Base-by-base conservation (phyloP, 495 filamentous ascomycete genomes). In the Extremus antarcticus region DNA sequence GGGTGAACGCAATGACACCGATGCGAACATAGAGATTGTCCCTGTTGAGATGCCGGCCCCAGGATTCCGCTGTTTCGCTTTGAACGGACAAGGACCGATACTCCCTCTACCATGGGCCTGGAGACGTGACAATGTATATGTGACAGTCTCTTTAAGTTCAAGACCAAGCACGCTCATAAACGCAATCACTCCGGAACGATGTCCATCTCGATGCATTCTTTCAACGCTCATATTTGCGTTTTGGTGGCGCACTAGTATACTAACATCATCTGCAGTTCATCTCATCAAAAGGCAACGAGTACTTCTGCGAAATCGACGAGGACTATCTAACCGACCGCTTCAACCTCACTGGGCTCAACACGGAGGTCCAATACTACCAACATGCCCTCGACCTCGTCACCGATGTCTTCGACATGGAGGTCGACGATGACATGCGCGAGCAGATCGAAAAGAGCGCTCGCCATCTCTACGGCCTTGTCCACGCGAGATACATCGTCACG, bases 221-320 rank as follows among this genome's bases (percentile, higher is more conserved):
- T n/a, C n/a, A n/a, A n/a, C n/a, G n/a, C n/a, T n/a, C n/a, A n/a
- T n/a, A n/a, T n/a, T n/a, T n/a, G n/a, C n/a, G n/a, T n/a, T n/a
- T n/a, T n/a, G n/a, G n/a, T n/a, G n/a, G n/a, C n/a, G 7, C 29
- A 35, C 4, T 13, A 35, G 4, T 35, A 7, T 35, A 21, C 4
- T 45, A 17, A 45, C 41, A 21, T 45, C 4, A 3, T 21, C 10
- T 25, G 2, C 51, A 95, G 92, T 99, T 99, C 74, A 95, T 96
- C 57, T 94, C 90, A 1, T 95, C 90, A 3, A 82, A 92, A 19
- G 92, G 92, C 56, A 96, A 99, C 72, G 92, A 99, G 68, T 99
- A 99, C 71, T 99, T 96, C 61, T 99, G 92, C 77, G 92, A 99
- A 64, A 96, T 99, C 56, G 92, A 99, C 68, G 92, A 99, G 68